These are phyloP conservation scores for Septoria linicola DNA, from an alignment of 2,329 filamentous ascomycete species.

Conservation along the genomic window DNA sequence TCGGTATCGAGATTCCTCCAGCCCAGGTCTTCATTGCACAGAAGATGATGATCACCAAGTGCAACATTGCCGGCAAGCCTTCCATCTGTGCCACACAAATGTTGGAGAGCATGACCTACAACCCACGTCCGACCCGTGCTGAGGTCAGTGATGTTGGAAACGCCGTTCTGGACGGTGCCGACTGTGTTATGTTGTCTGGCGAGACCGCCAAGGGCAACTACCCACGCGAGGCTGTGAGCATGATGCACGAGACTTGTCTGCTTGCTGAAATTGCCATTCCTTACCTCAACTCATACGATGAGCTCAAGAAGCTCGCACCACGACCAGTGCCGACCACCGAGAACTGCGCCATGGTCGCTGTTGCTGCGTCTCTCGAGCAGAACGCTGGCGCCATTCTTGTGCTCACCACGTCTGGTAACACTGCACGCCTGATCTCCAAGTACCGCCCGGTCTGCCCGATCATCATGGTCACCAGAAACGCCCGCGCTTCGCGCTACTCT, in stretches of 20 bases:
- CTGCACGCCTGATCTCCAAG: constrained; percentile 93
- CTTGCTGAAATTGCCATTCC: constrained; percentile 96
- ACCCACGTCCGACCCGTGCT: constrained; percentile 94
- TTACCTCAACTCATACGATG: constrained; percentile 94
- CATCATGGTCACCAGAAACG: constrained; percentile 95
- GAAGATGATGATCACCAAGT: constrained; percentile 99
- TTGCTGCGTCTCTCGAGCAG: constrained; percentile 91
- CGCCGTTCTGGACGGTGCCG: constrained; percentile 92
- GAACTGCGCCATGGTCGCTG: constrained; percentile 95
- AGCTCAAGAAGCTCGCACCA: constrained; percentile 79
- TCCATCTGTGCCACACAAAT: constrained; percentile 99
- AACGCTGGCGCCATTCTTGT: constrained; percentile 96
- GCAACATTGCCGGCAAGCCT: constrained; percentile 98
- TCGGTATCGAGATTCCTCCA: constrained; percentile 97
- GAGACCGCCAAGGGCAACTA: constrained; percentile 98
- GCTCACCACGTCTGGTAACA: constrained; percentile 89
- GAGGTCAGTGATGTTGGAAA: constrained; percentile 99
- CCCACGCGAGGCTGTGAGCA: constrained; percentile 83
- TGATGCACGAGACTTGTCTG: constrained; percentile 98
- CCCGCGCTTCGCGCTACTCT: constrained; percentile 78
- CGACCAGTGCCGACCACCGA: constrained; percentile 85
- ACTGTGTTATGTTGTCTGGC: constrained; percentile 99
- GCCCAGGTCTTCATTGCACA: constrained; percentile 98
- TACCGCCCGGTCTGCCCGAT: constrained; percentile 98
- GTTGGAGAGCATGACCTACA: constrained; percentile 99